These are phyloP conservation scores for Peltaster fructicola DNA, from an alignment of 2,329 filamentous ascomycete genomes.

Conservation along the genomic window DNA sequence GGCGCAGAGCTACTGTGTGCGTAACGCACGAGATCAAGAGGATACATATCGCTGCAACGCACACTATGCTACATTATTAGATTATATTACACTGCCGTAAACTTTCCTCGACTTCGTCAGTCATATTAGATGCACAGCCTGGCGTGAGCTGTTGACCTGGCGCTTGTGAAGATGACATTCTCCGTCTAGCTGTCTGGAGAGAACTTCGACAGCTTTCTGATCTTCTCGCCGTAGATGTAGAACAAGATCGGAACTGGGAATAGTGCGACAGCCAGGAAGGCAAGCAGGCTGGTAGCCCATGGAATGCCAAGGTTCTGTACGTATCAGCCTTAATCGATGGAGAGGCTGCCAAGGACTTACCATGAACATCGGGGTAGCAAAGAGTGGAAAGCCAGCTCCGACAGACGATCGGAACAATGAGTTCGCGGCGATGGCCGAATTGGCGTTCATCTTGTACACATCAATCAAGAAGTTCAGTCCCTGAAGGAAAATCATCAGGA, in stretches of 20 bases:
- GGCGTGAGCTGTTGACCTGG: not conserved
- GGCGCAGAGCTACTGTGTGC: too few species aligned
- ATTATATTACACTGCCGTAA: too few species aligned
- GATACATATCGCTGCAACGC: too few species aligned
- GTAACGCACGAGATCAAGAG: too few species aligned
- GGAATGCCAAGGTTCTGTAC: slow-evolving; percentile 1
- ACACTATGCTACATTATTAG: too few species aligned
- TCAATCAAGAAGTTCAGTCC: slow-evolving; percentile 26
- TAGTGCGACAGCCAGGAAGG: slow-evolving; percentile 31
- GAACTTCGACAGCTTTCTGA: slow-evolving; percentile 9
- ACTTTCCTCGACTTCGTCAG: too few species aligned
- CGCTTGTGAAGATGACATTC: slow-evolving; percentile 1
- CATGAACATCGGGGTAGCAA: slow-evolving; percentile 19
- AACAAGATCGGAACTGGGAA: slow-evolving; percentile 29
- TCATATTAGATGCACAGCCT: too few species aligned
- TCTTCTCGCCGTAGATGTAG: slow-evolving; percentile 28
- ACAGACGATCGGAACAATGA: slow-evolving; percentile 9
- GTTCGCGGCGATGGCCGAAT: slow-evolving; percentile 20
- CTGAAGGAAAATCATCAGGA: slow-evolving; percentile 22
- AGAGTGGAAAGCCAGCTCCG: slow-evolving; percentile 14
- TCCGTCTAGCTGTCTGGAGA: not conserved
- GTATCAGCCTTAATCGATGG: too few species aligned
- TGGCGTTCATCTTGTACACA: slow-evolving; percentile 26
- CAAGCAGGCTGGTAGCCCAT: slow-evolving; percentile 41
- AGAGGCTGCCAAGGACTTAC: too few species aligned